Conservation (phyloP, 2,329 filamentous ascomycete genomes). For the Plectosphaerella plurivora region DNA sequence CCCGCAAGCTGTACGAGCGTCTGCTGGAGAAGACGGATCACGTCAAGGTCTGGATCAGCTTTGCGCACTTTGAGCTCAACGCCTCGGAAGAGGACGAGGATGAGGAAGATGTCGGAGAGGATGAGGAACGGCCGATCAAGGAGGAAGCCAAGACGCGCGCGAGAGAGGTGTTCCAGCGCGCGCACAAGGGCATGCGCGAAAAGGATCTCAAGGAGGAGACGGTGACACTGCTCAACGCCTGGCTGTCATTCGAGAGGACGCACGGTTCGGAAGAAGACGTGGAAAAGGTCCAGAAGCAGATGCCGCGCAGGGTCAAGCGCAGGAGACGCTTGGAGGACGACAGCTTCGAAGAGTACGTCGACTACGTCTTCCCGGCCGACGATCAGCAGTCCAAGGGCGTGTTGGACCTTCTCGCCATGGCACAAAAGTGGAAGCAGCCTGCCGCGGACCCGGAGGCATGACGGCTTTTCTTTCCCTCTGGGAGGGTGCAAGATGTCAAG, state of each 20-base stretch:
- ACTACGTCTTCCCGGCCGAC: constrained; percentile 95
- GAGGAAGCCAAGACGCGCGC: constrained; percentile 81
- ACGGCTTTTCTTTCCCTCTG: background rate
- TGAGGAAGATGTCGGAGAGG: constrained; percentile 49
- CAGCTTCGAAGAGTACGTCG: constrained; percentile 92
- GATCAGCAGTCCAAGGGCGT: constrained; percentile 81
- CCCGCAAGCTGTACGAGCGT: constrained; percentile 80
- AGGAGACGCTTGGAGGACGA: constrained; percentile 88
- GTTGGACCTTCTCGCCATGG: constrained; percentile 78
- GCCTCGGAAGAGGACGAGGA: constrained; percentile 67
- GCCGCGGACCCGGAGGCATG: constrained; percentile 24
- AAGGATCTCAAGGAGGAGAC: constrained; percentile 89
- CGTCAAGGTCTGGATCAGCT: constrained; percentile 98
- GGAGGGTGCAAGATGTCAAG: background rate
- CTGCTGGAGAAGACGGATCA: constrained; percentile 93
- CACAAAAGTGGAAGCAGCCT: constrained; percentile 80
- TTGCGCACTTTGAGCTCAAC: constrained; percentile 97
- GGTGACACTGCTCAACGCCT: constrained; percentile 86
- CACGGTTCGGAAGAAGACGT: constrained; percentile 74
- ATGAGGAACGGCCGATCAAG: constrained; percentile 66
- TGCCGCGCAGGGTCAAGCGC: constrained; percentile 92
- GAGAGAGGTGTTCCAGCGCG: constrained; percentile 78
- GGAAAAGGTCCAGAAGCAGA: constrained; percentile 82
- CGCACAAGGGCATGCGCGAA: constrained; percentile 82
- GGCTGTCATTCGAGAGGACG: constrained; percentile 85